Evolutionary conservation across 371 early-diverging fungal genomes (phyloP), one percentile per base, ranked within the genome.

Genomic region (Cokeromyces recurvatus): DNA sequence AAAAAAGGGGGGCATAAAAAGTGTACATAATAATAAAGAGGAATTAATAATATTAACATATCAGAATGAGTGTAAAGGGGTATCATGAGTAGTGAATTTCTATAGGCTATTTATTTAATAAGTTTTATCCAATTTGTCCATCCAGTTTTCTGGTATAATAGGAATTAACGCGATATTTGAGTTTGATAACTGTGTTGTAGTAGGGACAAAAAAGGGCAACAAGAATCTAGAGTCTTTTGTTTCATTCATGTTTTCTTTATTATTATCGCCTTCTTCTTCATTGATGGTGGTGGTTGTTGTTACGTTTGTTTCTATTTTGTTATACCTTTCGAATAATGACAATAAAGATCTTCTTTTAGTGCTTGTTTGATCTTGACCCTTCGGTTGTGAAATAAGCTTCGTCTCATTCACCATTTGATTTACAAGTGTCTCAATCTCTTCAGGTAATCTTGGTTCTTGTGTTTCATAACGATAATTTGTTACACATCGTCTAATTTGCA

Each of bases 401-500:
- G 82, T 71, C 29, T 85, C 85, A 20, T 78, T 78, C 12, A 82
- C 83, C 4, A 78, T 61, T 32, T 81, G 77, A 21, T 76, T 47
- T 4, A 91, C 79, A 55, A 88, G 87, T 29, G 71, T 71, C 41
- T 71, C 77, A 8, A 92, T 75, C 17, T 87, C 89, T 4, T 75
- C 73, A 8, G 87, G 71, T 10, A 92, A 48, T 8, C 70, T 62
- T 23, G 60, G 52, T 56, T 95, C 95, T 14, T 84, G 82, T 23
- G 89, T 82, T 53, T 95, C 95, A 55, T 91, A 95, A 24, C 86
- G 77, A 59, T 95, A 95, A 22, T 71, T 72, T 19, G 74, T 71
- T 31, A 90, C 78, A n/a, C 79, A 82, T 1, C 83, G 74, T 50
- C 79, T 78, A 20, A 89, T 71, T 53, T 92, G 92, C 25, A 82